Evolutionary conservation across 805 yeast genomes (phyloP), one percentile per base, ranked within the genome.

Genomic region (Metschnikowia dekortorum): DNA sequence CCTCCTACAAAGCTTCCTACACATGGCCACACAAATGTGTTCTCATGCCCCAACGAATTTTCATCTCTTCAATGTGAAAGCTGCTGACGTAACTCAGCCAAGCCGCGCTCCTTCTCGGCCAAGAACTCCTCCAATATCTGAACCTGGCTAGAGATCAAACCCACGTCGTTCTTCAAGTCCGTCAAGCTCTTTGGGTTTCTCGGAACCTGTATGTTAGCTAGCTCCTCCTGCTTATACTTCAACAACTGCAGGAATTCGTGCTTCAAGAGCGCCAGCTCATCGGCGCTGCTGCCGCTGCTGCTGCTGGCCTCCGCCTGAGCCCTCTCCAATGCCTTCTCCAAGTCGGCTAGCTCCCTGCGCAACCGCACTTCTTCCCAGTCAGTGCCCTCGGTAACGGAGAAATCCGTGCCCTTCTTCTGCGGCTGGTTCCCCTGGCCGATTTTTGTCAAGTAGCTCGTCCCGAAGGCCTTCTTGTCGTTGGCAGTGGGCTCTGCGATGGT

Each of bases 301-400:
- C 13, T 22, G 14, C 34, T 34, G 29, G 51, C 58, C 16, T 56
- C 64, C 45, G 58, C 50, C 42, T 64, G 68, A 2, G 87, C 84
- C 51, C 79, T 76, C 8, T 69, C 73, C 49, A 87, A 77, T 57
- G 83, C 76, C n/a, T 73, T 68, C 59, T 90, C 96, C 44, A 91
- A 68, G 53, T 87, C 88, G 10, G 83, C 76, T 53, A 92, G 74
- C 63, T 90, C 92, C 53, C 91, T 80, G 68, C 83, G 83, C 56
- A 90, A 76, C 58, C 94, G 79, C 13, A 86, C 95, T 61, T 86
- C 89, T 66, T 91, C 97, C 96, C 97, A 89, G 61, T 90, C 96
- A 1, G 89, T 83, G n/a, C 85, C 90, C 59, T 80, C 79, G 4
- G 82, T 84, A 1, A 82, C 76, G 4, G 85, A 79, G 63, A 86